Base-by-base conservation (phyloP, 2,329 filamentous ascomycete species). In the Claviceps digitariae region DNA sequence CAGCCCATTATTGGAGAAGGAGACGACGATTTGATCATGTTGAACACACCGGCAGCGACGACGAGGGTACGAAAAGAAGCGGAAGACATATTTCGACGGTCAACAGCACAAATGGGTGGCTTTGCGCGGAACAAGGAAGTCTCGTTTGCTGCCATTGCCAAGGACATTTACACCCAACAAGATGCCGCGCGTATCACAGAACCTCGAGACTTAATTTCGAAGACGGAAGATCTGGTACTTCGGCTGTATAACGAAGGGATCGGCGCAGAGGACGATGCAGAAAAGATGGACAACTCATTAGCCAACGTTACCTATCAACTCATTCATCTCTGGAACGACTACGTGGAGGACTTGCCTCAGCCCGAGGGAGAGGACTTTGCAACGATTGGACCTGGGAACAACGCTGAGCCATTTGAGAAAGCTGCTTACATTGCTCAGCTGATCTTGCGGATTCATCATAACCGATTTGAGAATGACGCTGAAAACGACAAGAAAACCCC, bases 361-460 rank as follows among this genome's bases (percentile, higher is more conserved):
- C 69, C 71, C 8, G 72, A 74, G 52, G 74, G 75, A 57, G 79
- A 79, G 62, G 75, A 81, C 52, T 69, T 71, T 43, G 75, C 77
- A 21, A 80, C 79, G 46, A 82, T 89, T 63, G 86, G 83, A 0
- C 86, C 81, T 31, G 81, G 79, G 3, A 71, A 78, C 10, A 69
- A 78, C 38, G 76, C 81, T 1, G 75, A 81, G 4, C 70, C 83
- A 6, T 82, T 89, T 55, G 76, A 83, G 52, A 90, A 91, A 64
- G 90, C 90, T 4, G 78, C 81, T 53, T 95, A 84, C 61, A 66
- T 96, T n/a, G 84, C 86, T 17, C 82, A 82, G 31, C 74, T 96
- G 25, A 75, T 94, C 40, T 76, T 97, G 40, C 82, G 82, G 57
- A 78, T 96, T 53, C 85, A 90, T 60, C 88, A 95, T 67, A 77